Conservation (phyloP, 331 rosid species). For the Cydonia oblonga region DNA sequence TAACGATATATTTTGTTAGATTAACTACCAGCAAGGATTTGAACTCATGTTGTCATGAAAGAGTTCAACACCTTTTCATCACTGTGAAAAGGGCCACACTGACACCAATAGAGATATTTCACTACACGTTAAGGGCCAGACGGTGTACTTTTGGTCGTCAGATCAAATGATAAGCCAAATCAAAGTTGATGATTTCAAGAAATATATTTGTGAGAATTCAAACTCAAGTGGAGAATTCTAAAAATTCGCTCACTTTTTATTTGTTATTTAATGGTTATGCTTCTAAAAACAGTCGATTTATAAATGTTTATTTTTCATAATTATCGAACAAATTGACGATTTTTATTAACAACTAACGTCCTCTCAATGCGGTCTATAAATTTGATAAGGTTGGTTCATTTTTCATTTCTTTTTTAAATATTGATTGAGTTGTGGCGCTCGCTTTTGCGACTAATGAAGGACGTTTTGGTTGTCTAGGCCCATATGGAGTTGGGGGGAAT, state of each 20-base stretch:
- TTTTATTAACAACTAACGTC: neutral
- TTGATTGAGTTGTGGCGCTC: neutral
- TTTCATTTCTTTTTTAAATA: too few relatives aligned
- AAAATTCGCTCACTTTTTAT: neutral
- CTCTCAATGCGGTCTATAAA: neutral
- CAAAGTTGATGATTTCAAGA: neutral
- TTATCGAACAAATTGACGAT: too few relatives aligned
- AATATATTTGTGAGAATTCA: too few relatives aligned
- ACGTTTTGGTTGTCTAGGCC: neutral
- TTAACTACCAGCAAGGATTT: fast-evolving
- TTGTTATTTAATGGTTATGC: neutral
- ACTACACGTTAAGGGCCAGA: too few relatives aligned
- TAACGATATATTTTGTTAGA: too few relatives aligned
- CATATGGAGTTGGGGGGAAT: neutral
- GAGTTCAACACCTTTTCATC: too few relatives aligned
- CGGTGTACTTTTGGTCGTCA: neutral
- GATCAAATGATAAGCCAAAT: too few relatives aligned
- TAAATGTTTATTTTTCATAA: too few relatives aligned
- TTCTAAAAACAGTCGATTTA: too few relatives aligned
- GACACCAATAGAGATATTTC: neutral
- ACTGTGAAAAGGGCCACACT: fast-evolving
- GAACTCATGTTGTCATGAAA: too few relatives aligned
- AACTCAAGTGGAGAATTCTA: neutral
- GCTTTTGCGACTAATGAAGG: neutral
- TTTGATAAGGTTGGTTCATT: too few relatives aligned